phyloP scores from a whole-genome alignment of 1,284 basidiomycete genomes.

The Athelia psychrophila region DNA sequence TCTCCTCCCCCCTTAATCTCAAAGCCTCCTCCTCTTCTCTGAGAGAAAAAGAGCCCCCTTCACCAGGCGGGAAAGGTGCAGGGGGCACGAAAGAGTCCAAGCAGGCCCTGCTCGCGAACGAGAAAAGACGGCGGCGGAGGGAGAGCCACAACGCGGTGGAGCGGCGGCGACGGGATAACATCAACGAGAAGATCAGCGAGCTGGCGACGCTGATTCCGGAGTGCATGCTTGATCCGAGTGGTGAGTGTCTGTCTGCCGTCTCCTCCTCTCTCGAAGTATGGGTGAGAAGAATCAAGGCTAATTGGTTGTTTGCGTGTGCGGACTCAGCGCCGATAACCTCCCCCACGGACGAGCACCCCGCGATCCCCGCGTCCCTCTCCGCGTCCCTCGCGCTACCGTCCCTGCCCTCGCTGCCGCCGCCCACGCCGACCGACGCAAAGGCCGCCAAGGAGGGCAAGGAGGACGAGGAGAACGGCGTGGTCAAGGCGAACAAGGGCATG shows the following conservation, averaged over 20 bases:
- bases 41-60: conserved; percentile 2
- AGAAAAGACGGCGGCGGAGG: conserved; percentile 75
- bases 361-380: neutral
- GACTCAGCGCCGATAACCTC: neutral
- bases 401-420: neutral
- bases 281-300: conserved; percentile 1
- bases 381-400: neutral
- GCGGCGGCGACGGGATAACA: conserved; percentile 82
- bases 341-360: neutral
- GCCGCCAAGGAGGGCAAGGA: too few species aligned
- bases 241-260: conserved; percentile 24
- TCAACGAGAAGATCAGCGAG: conserved; percentile 92
- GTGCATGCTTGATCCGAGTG: conserved; percentile 66
- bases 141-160: conserved; percentile 93
- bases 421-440: too few species aligned
- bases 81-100: conserved; percentile 24
- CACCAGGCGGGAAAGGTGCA: conserved; percentile 13
- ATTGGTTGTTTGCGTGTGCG: neutral
- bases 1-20: conserved; percentile 13
- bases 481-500: conserved; percentile 91
- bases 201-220: conserved; percentile 87
- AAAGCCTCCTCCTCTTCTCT: conserved; percentile 5
- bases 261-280: too few species aligned
- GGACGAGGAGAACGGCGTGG: conserved; percentile 28
- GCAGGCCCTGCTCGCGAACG: conserved; percentile 54